phyloP scores from a whole-genome alignment of 331 rosid genomes.

The Rosa hybrid region DNA sequence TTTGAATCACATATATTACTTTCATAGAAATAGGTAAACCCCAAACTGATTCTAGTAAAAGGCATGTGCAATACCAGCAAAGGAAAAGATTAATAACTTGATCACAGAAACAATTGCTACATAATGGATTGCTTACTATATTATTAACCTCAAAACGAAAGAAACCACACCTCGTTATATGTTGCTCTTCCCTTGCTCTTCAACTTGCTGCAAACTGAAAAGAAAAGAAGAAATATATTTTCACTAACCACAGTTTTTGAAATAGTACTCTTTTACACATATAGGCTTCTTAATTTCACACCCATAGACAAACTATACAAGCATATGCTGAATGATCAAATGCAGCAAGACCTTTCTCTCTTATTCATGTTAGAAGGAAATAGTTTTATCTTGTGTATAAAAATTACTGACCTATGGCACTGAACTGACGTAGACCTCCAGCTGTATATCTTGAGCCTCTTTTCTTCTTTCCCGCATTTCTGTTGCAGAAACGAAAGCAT shows the following conservation, averaged over 20 bases:
- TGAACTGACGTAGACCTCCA: conserved; percentile 34
- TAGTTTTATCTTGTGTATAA: background rate
- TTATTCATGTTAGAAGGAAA: background rate
- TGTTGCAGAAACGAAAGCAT: background rate
- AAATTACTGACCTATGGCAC: conserved; percentile 28
- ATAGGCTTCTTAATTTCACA: background rate
- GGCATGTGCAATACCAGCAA: background rate
- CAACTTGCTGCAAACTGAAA: conserved; percentile 33
- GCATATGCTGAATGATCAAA: background rate
- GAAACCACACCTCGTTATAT: conserved; percentile 29
- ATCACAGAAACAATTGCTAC: background rate
- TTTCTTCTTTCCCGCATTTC: conserved; percentile 30
- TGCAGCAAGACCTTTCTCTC: background rate
- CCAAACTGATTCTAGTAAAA: background rate
- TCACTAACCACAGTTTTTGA: background rate
- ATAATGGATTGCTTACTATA: background rate
- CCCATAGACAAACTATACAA: background rate
- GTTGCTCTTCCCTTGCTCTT: conserved; percentile 38
- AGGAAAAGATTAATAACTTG: background rate
- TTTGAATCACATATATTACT: background rate
- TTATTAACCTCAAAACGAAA: background rate
- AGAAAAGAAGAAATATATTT: background rate
- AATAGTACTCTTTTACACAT: background rate
- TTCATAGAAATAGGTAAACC: background rate
- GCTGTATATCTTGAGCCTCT: conserved; percentile 20